Base-by-base conservation (phyloP, 345 rosid species). In the Cardamine chenopodiifolia region DNA sequence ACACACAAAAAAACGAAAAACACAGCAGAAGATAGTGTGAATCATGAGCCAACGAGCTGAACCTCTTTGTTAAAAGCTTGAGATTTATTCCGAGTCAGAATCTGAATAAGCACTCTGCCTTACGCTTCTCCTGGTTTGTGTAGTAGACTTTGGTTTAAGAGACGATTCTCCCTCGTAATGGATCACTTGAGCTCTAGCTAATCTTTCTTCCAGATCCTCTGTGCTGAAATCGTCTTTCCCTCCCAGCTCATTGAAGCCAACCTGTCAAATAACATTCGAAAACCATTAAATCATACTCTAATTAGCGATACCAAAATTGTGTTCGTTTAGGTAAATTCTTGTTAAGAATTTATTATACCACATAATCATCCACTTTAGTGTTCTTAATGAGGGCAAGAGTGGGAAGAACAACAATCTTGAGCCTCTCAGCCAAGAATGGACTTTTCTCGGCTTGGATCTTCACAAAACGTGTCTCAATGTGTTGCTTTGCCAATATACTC, bases 381-480 rank as follows among this genome's bases (percentile, higher is more conserved):
- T 90, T 92, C 87, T 90, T 96, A 10, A 96, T 82, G 7, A 96
- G 96, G 15, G 96, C 98, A 67, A 96, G 90, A 12, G 99, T 96
- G 0, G 99, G 99, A 73, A 96, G 98, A 72, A 92, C 96, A 22
- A 82, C 78, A 20, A 96, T 92, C 89, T 89, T 96, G 28, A 96
- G 94, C 78, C 79, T 89, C 82, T 96, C 99, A 4, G 99, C 88
- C 78, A 96, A 83, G 55, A 92, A 96, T 5, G 98, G 98, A 80
- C 97, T 96, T 82, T 96, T 96, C 89, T 96, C 99, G 0, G 98
- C 99, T n/a, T 92, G 86, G 8, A 92, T 87, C 80, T 90, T 92
- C 63, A 90, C 89, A 74, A 96, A 96, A 23, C 96, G 97, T 3
- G 98, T 96, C 89, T 96, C 99, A 53, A 90, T 78, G 62, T 96